Conservation (phyloP, 257 asterid genomes). For the Nicotiana obtusifolia region DNA sequence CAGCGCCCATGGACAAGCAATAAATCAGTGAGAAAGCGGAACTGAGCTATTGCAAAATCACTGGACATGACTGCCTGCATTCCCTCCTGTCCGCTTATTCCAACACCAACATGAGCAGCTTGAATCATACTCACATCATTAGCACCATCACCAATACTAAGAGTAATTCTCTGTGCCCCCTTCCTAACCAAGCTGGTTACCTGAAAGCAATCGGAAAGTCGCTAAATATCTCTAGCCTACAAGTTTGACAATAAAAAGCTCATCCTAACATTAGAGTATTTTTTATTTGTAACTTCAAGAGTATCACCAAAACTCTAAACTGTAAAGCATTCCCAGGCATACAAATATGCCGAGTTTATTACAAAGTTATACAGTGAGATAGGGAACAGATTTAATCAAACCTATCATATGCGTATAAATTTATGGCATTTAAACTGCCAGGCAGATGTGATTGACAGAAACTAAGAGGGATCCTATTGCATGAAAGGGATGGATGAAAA, state of each 20-base stretch:
- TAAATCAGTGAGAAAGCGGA: slow-evolving; percentile 86
- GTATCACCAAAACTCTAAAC: slow-evolving; percentile 3
- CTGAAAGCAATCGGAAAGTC: slow-evolving; percentile 37
- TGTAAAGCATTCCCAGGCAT: slow-evolving; percentile 2
- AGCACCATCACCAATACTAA: slow-evolving; percentile 99
- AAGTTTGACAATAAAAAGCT: neutral
- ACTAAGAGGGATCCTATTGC: neutral
- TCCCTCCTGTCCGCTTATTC: slow-evolving; percentile 99
- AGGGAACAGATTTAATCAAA: neutral
- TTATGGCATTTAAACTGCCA: neutral
- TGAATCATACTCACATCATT: slow-evolving; percentile 99
- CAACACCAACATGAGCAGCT: slow-evolving; percentile 99
- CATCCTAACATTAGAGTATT: neutral
- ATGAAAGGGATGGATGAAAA: neutral
- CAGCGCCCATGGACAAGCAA: slow-evolving; percentile 99
- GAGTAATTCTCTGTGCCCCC: slow-evolving; percentile 93
- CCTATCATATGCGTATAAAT: neutral
- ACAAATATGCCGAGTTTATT: neutral
- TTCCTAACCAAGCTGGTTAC: slow-evolving; percentile 94
- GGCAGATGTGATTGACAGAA: neutral
- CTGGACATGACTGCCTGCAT: slow-evolving; percentile 99
- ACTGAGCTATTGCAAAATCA: slow-evolving; percentile 98
- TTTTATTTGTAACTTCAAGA: neutral
- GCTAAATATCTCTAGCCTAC: neutral
- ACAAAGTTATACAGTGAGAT: neutral